Evolutionary conservation across 352 stramenopile species (phyloP).

Genomic region (Aphanomyces euteiches): DNA sequence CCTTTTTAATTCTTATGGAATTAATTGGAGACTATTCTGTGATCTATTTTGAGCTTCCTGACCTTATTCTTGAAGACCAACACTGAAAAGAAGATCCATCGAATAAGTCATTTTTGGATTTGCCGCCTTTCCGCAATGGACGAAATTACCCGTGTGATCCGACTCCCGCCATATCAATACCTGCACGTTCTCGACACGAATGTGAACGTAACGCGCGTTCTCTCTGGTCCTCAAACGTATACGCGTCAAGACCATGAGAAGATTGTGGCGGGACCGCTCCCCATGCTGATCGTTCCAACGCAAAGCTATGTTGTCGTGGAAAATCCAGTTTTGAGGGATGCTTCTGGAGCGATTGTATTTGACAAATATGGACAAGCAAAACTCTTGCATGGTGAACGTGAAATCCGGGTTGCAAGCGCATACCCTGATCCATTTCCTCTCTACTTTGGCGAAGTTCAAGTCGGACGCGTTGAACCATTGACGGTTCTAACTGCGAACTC

Average conservation of each 20-base stretch:
- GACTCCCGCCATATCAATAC: constrained; percentile 76
- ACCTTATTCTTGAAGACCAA: too few relatives aligned
- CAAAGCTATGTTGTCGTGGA: constrained; percentile 76
- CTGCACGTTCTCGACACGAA: constrained; percentile 83
- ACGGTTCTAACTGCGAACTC: constrained; percentile 55
- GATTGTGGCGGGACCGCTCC: constrained; percentile 50
- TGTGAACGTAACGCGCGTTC: constrained; percentile 76
- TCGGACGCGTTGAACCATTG: constrained; percentile 52
- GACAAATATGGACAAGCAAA: constrained; percentile 74
- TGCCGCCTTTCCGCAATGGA: neutral
- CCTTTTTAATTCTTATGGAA: too few relatives aligned
- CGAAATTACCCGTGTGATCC: constrained; percentile 54
- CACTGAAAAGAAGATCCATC: too few relatives aligned
- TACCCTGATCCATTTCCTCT: constrained; percentile 75
- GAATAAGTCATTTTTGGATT: too few relatives aligned
- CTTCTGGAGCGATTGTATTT: constrained; percentile 46
- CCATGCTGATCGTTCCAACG: constrained; percentile 74
- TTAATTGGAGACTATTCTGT: too few relatives aligned
- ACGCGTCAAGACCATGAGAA: constrained; percentile 78
- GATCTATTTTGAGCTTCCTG: too few relatives aligned
- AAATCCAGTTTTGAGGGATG: constrained; percentile 56
- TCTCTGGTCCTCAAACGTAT: constrained; percentile 71
- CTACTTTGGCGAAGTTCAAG: constrained; percentile 64
- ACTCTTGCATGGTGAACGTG: constrained; percentile 69
- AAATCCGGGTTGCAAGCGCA: constrained; percentile 69